Evolutionary conservation across 2,329 filamentous ascomycete genomes (phyloP), one percentile per base, ranked within the genome.

Genomic region (Volutella citrinella): DNA sequence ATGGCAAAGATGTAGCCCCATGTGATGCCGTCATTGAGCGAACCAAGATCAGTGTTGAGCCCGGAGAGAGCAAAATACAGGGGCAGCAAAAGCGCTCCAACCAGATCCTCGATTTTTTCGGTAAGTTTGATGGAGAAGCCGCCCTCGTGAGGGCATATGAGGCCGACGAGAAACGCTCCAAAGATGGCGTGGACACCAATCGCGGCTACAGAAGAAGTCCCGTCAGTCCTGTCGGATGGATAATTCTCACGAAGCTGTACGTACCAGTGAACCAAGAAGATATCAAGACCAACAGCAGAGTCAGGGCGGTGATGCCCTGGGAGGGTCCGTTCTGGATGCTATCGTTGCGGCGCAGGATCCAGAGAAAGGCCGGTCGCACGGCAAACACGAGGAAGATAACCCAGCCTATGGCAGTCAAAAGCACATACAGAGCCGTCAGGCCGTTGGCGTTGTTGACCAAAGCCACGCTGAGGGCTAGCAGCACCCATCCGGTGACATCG

Each of bases 111-210:
- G 39, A 97, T 82, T 69, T 96, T 96, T 56, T 95, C 89, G 0
- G 88, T 93, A 24, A 95, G 69, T 48, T 90, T 90, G 61, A 95
- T 93, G 15, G 87, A 85, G 54, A 95, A 95, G 18, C 89, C 87
- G 30, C 86, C 84, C 38, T 95, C 86, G 54, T 93, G 89, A 0
- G 90, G 91, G 48, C 89, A 89, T 37, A 97, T 93, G 17, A 97
- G 61, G 3, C 91, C 91, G 25, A 91, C 78, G 38, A 96, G 71
- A 57, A 97, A 97, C 4, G 84, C 89, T 25, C 91, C 91, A 52
- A 97, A 97, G 56, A 97, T 96, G 36, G 91, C 79, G 58, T 97
- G 91, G 2, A 96, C 82, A 28, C 91, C 91, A 54, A 97, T 95
- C 40, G 93, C 84, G 8, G 51, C 51, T 54, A 11, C 5, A 15